A percentile compares a stretch with the other conserved stretches of the same genome.
Evolutionary conservation across 1,139 yeast species (phyloP).

Genomic region (Scheffersomyces titani): DNA sequence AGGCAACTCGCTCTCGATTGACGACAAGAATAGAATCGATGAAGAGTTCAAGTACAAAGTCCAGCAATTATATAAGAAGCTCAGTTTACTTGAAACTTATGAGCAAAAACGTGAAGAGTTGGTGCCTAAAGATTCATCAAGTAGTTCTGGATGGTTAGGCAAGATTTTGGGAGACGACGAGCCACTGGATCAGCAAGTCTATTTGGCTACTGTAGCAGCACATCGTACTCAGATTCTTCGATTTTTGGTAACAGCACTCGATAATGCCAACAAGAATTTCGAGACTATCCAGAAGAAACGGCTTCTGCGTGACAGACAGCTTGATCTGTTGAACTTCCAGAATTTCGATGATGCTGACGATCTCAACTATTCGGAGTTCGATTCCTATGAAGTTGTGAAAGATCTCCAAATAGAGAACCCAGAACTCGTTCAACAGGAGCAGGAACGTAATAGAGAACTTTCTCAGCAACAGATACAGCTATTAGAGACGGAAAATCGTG

Average conservation of each 20-base stretch:
- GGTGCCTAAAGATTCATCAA: conserved; percentile 12
- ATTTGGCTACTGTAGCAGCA: conserved; percentile 22
- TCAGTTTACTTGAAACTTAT: conserved; percentile 50
- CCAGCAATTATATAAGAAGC: conserved; percentile 52
- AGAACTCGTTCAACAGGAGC: conserved; percentile 3
- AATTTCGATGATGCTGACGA: conserved; percentile 27
- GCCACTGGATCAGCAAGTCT: conserved; percentile 29
- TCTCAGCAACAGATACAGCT: conserved; percentile 67
- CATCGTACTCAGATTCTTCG: conserved; percentile 43
- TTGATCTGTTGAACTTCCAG: conserved; percentile 44
- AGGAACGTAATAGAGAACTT: conserved; percentile 32
- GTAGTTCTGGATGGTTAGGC: conserved; percentile 24
- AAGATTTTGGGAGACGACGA: conserved; percentile 30
- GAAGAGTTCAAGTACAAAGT: conserved; percentile 53
- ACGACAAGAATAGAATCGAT: conserved; percentile 56
- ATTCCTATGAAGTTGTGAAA: conserved; percentile 16
- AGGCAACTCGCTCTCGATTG: conserved; percentile 30
- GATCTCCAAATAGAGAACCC: conserved; percentile 21
- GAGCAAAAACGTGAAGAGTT: conserved; percentile 45
- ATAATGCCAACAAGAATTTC: conserved; percentile 34
- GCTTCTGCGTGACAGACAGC: conserved; percentile 40
- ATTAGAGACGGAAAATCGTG: conserved; percentile 71
- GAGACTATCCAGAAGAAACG: conserved; percentile 47
- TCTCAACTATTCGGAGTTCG: conserved; percentile 11
- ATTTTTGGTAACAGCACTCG: conserved; percentile 38